These are phyloP conservation scores for Ilex asprella DNA, from an alignment of 257 asterid genomes.

Conservation along the genomic window DNA sequence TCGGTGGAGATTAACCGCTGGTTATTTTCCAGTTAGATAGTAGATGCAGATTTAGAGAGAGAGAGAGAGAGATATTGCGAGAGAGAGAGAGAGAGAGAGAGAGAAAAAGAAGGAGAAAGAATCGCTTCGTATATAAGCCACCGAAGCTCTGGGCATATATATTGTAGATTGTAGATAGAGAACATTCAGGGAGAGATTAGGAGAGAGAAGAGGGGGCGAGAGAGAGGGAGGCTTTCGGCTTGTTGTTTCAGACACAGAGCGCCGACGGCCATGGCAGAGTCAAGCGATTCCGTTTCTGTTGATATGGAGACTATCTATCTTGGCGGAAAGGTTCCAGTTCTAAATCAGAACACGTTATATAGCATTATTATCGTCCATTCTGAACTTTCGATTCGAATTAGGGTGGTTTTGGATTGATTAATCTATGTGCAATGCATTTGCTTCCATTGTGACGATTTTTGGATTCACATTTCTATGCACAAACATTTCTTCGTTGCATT, in stretches of 20 bases:
- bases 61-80: neutral
- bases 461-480: neutral
- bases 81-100: neutral
- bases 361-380: neutral
- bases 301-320: conserved; percentile 34
- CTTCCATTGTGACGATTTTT: neutral
- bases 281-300: conserved; percentile 29
- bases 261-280: conserved; percentile 39
- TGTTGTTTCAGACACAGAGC: conserved; percentile 3
- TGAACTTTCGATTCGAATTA: neutral
- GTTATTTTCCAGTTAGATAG: no score
- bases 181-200: conserved; percentile 1
- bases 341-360: neutral
- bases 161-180: neutral
- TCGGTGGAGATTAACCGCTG: no score
- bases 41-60: neutral
- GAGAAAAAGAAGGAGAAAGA: conserved; percentile 11
- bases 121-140: conserved; percentile 33
- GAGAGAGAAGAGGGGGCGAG: neutral
- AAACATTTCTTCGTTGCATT: neutral
- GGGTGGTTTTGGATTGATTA: no score
- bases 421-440: no score
- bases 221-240: conserved; percentile 10
- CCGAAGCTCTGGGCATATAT: conserved; percentile 5
- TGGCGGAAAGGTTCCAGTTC: conserved; percentile 35